Evolutionary conservation across 1,284 basidiomycete species (phyloP).

Genomic region (Papiliotrema fonsecae): DNA sequence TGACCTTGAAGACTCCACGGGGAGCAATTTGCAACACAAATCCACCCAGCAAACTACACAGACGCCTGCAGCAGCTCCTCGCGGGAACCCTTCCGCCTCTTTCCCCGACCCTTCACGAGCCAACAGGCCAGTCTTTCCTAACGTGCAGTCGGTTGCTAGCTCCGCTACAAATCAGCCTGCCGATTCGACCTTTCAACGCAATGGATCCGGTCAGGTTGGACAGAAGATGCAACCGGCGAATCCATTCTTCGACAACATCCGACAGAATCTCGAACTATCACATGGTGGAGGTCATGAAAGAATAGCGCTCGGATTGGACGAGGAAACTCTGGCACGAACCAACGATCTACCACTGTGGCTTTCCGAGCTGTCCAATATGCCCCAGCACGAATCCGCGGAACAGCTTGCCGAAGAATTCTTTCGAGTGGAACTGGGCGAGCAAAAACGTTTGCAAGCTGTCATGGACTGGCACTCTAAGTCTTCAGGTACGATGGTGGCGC

Average conservation of each 20-base stretch:
- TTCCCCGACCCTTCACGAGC: too few species aligned
- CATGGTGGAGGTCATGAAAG: conserved; percentile 75
- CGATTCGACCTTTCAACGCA: too few species aligned
- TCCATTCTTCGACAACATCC: conserved; percentile 91
- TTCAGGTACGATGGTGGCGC: conserved; percentile 18
- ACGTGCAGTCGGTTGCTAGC: too few species aligned
- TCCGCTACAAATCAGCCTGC: too few species aligned
- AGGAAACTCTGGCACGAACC: conserved; percentile 59
- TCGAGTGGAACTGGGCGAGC: conserved; percentile 89
- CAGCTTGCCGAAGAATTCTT: conserved; percentile 64
- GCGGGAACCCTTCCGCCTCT: conserved; percentile 14
- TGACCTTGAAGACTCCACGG: conserved; percentile 20
- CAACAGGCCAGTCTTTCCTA: too few species aligned
- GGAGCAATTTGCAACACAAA: conserved; percentile 6
- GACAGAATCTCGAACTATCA: conserved; percentile 86
- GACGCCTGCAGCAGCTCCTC: conserved; percentile 11
- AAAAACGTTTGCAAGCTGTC: conserved; percentile 77
- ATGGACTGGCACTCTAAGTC: conserved; percentile 79
- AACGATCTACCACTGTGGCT: conserved; percentile 77
- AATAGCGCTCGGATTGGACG: conserved; percentile 69
- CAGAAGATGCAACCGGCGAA: conserved; percentile 56
- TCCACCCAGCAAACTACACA: not conserved
- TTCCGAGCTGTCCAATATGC: conserved; percentile 61
- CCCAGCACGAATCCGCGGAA: conserved; percentile 54
- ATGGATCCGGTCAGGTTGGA: not conserved